Base-by-base conservation (phyloP, 768 basidiomycete species). In the Pleurotus salmoneostramineus region DNA sequence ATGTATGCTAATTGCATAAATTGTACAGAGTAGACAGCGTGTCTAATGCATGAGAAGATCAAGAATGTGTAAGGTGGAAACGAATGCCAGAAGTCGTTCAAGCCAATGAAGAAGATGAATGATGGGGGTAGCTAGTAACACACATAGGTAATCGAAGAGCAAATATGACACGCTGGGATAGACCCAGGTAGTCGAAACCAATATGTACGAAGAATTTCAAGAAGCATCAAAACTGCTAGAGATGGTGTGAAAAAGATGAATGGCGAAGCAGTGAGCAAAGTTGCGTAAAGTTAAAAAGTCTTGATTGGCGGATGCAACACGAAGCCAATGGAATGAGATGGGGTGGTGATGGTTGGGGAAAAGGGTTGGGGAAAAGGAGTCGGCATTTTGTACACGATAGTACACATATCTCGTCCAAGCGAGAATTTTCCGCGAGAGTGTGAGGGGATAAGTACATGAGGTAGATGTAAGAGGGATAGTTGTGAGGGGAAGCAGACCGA, bases 371-470 rank as follows among this genome's bases (percentile, higher is more conserved):
- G 58, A 48, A 49, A 3, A 27, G 21, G 21, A 27, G 21, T 27
- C 21, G 40, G n/a, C 27, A 17, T 55, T 40, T 55, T 42, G 52
- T 55, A 55, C 52, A 55, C n/a, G 44, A 21, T 63, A 56, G 57
- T 70, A 74, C 72, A 73, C 66, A 72, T 27, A 27, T 55, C 68
- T 73, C 73, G 71, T 71, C 69, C 73, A 66, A 70, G 71, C 73
- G 71, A 74, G 71, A 69, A 65, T 56, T 64, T 65, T 67, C 66
- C 63, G 57, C 55, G 62, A 49, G 33, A 50, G 56, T 55, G 43
- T 40, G 52, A 43, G 14, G 37, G 37, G 8, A n/a, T 40, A 42
- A 43, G 52, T 35, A 55, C 37, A 37, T 42, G 52, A 27, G 21
- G 21, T 27, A 27, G 3, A 27, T 27, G 21, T 27, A 27, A 1